Evolutionary conservation across 371 early-diverging fungal genomes (phyloP).

Genomic region (Rhizomucor pusillus): DNA sequence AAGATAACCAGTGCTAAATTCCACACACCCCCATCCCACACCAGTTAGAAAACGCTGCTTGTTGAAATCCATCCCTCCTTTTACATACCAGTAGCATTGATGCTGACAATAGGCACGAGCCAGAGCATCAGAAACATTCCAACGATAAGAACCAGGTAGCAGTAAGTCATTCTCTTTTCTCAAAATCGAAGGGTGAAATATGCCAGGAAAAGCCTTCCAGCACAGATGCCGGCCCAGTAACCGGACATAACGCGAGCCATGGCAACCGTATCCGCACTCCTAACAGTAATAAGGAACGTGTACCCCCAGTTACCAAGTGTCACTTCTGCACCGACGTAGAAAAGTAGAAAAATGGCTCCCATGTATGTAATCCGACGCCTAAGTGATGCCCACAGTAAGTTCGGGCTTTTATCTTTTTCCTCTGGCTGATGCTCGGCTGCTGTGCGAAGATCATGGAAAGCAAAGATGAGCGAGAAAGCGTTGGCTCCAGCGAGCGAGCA

Average conservation of each 20-base stretch:
- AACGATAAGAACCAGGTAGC: slow-evolving; percentile 9
- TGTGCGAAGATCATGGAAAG: slow-evolving; percentile 4
- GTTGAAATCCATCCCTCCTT: too few relatives aligned
- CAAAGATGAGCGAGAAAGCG: neutral
- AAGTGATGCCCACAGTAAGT: slow-evolving; percentile 3
- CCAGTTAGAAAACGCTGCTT: too few relatives aligned
- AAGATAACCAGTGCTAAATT: slow-evolving; percentile 7
- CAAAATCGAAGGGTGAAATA: slow-evolving; percentile 19
- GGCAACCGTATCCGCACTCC: slow-evolving; percentile 15
- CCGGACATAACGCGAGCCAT: slow-evolving; percentile 26
- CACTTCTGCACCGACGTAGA: slow-evolving; percentile 29
- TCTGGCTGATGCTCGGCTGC: slow-evolving; percentile 2
- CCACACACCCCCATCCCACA: neutral
- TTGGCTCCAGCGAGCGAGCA: slow-evolving; percentile 12
- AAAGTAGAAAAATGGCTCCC: slow-evolving; percentile 17
- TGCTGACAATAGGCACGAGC: slow-evolving; percentile 14
- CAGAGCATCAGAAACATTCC: slow-evolving; percentile 15
- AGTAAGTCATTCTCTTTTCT: slow-evolving; percentile 21
- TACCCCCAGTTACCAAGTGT: slow-evolving; percentile 26
- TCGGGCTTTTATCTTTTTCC: neutral
- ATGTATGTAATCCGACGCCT: slow-evolving; percentile 13
- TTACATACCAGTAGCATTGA: slow-evolving; percentile 12
- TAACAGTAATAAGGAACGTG: slow-evolving; percentile 21
- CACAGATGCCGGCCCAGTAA: slow-evolving; percentile 29
- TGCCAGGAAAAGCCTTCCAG: slow-evolving; percentile 19